Base-by-base conservation (phyloP, 768 basidiomycete genomes). In the Auricularia cornea region DNA sequence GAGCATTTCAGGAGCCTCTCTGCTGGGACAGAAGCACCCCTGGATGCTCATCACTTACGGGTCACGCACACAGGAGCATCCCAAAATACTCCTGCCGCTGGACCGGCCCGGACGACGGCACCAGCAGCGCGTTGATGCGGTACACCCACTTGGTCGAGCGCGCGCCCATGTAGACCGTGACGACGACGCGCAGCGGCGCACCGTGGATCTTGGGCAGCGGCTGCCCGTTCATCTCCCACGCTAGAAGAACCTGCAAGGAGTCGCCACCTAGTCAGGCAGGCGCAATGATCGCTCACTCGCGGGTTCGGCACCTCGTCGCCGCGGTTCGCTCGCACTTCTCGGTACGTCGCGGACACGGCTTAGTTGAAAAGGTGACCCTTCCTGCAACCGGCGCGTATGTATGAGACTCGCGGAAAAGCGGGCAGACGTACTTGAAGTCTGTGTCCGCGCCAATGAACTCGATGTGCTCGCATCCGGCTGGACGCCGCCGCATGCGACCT, bases 381-480 rank as follows among this genome's bases (percentile, higher is more conserved):
- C 66, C 75, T 77, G 66, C 35, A 63, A 59, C 6, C 28, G 5
- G 6, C 20, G 29, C 30, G 2, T 30, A 51, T 12, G 62, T 73
- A 73, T 63, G 44, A n/a, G 16, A 18, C 44, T 11, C 10, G 20
- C 11, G 23, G 11, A 23, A 2, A 29, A 32, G 32, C 26, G 51
- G 11, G 35, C 5, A 51, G 26, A 63, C 74, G 41, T 41, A 80
- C 82, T 81, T 81, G 75, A 83, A 82, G 69, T 83, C 83, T 1
- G 82, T 83, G 64, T 84, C 83, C 4, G 81, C 82, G 28, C 83
- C 82, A 63, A 83, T 78, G 69, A 83, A 81, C 68, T 84, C 83
- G 66, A 83, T 72, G 67, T 83, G 82, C 66, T 79, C 65, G 60
- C 78, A 80, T 40, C 81, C 79, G 14, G 78, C 23, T 73, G 69